Evolutionary conservation across 306 rosid species (phyloP).

Genomic region (Ammopiptanthus mongolicus): DNA sequence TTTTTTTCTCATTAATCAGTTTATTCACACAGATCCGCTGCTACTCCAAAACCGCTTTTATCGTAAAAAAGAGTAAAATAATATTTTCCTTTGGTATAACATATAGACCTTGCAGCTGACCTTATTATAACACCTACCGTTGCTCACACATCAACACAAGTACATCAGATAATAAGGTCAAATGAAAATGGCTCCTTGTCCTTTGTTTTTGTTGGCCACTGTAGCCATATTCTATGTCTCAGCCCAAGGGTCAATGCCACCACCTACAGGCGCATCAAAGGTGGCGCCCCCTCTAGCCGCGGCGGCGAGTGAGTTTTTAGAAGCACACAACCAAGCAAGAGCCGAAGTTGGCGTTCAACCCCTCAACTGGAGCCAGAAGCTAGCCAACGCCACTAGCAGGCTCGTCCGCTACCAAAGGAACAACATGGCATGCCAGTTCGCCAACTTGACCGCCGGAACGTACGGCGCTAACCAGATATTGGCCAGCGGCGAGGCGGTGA

Average conservation of each 20-base stretch:
- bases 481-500: slow-evolving; percentile 32
- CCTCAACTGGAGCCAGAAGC: slow-evolving; percentile 54
- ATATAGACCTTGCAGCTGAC: too few species aligned
- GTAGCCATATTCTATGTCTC: slow-evolving; percentile 12
- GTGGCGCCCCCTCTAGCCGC: background rate
- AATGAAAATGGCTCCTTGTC: background rate
- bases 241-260: background rate
- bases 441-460: slow-evolving; percentile 46
- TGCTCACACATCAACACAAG: background rate
- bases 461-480: slow-evolving; percentile 71
- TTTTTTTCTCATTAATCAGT: too few species aligned
- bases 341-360: slow-evolving; percentile 66
- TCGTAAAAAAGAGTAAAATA: too few species aligned
- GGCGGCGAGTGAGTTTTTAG: slow-evolving; percentile 44
- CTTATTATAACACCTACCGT: background rate
- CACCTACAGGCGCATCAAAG: background rate
- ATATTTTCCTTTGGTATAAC: too few species aligned
- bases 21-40: too few species aligned
- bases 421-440: slow-evolving; percentile 54
- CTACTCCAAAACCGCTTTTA: too few species aligned
- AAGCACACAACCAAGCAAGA: slow-evolving; percentile 72
- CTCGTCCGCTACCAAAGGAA: slow-evolving; percentile 58
- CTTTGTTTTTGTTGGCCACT: background rate
- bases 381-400: slow-evolving; percentile 40
- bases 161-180: background rate